Evolutionary conservation across 2,329 filamentous ascomycete genomes (phyloP), one percentile per base, ranked within the genome.

Genomic region (Claviceps purpurea): DNA sequence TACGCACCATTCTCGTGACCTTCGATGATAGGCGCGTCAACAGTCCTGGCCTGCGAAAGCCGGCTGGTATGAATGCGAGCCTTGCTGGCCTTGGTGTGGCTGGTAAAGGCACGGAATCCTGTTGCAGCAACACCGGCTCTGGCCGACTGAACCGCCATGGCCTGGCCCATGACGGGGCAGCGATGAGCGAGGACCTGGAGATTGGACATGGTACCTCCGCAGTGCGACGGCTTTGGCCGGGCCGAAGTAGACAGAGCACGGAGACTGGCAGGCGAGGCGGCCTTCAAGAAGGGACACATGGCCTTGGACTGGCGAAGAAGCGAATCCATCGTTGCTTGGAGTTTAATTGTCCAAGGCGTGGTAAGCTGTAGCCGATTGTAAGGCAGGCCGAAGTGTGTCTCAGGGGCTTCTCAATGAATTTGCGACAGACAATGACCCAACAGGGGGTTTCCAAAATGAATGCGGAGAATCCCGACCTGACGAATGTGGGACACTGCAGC

Each of bases 111-210:
- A 55, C 78, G 73, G 57, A 79, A 67, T 54, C 71, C 73, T 50
- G 75, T 69, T 52, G 73, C 68, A 55, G 72, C 68, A 50, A 70
- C 70, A 50, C 74, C 70, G 49, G 73, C 67, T 64, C 77, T 76
- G 56, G 80, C 76, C 46, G 79, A 79, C 76, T 96, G 91, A 41
- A 96, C 84, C 56, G 89, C 87, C 68, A 98, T 81, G 43, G 93
- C 93, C 78, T 96, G 95, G 69, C 90, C 91, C 93, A 98, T 98
- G 70, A 98, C 85, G 54, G 93, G 93, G 79, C 93, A 98, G 69
- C 91, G 89, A 65, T 89, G 85, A 63, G 89, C 93, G 64, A 95
- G 82, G 60, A 93, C 82, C 75, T 97, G 93, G 63, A 98, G 79
- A 73, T 95, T 97, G 64, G 89, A 95, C 82, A 97, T 95, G 70